phyloP scores from a whole-genome alignment of 2,329 filamentous ascomycete species.

The Pseudocercospora pini-densiflorae region DNA sequence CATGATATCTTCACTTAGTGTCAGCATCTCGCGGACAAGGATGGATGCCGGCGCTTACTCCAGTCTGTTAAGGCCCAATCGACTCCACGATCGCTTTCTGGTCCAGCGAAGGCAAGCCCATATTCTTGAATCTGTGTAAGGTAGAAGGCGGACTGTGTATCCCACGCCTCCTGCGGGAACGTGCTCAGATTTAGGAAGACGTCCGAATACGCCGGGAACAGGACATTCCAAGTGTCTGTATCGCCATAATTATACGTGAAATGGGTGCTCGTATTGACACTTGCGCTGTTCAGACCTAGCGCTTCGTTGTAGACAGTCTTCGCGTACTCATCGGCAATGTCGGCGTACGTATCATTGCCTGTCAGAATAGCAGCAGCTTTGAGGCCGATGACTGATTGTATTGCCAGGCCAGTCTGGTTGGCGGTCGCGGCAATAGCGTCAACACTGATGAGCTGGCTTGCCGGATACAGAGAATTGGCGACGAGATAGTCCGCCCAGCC shows the following conservation, averaged over 20 bases:
- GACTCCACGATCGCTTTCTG: constrained; percentile 27
- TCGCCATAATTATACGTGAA: constrained; percentile 54
- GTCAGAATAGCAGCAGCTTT: constrained; percentile 47
- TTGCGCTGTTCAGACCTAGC: constrained; percentile 28
- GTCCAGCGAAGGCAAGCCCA: constrained; percentile 32
- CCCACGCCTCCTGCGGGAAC: constrained; percentile 41
- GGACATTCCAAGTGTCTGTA: constrained; percentile 41
- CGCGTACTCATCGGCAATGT: constrained; percentile 25
- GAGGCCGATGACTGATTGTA: constrained; percentile 41
- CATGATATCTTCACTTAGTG: constrained; percentile 26
- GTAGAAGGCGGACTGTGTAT: constrained; percentile 32
- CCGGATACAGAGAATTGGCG: constrained; percentile 57
- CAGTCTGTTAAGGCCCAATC: constrained; percentile 34
- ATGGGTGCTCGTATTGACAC: constrained; percentile 37
- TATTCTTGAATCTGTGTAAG: constrained; percentile 25
- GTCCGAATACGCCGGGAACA: constrained; percentile 60
- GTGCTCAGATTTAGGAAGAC: constrained; percentile 48
- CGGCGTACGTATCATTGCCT: constrained; percentile 51
- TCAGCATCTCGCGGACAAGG: background rate
- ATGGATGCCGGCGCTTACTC: constrained; percentile 21
- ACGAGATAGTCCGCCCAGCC: constrained; percentile 60
- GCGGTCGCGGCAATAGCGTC: constrained; percentile 60
- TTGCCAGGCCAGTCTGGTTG: constrained; percentile 45
- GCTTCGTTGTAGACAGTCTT: constrained; percentile 30
- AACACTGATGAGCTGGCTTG: constrained; percentile 61